Evolutionary conservation across 1,284 basidiomycete species (phyloP).

Genomic region (Cryptococcus hybrid): DNA sequence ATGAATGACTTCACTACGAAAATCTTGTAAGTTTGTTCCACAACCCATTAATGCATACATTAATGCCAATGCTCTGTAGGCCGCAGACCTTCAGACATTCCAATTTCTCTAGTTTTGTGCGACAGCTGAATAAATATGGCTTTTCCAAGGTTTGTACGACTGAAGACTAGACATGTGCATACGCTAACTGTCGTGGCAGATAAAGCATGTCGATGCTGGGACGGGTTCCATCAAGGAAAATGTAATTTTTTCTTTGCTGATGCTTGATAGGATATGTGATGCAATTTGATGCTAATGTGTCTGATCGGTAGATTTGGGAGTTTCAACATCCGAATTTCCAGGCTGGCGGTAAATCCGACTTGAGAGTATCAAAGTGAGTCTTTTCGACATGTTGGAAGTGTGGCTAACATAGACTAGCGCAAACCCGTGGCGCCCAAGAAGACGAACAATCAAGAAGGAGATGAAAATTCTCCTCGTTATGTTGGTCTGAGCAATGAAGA

Average conservation of each 20-base stretch:
- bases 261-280: background rate
- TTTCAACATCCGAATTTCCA: constrained; percentile 95
- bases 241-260: constrained; percentile 6
- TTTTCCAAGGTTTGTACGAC: constrained; percentile 75
- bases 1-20: constrained; percentile 97
- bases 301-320: constrained; percentile 72
- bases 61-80: constrained; percentile 13
- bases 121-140: constrained; percentile 97
- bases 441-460: constrained; percentile 31
- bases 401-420: constrained; percentile 50
- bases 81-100: constrained; percentile 96
- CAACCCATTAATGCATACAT: too few relatives aligned
- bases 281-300: background rate
- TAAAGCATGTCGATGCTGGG: constrained; percentile 45
- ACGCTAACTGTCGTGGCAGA: constrained; percentile 16
- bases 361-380: constrained; percentile 76
- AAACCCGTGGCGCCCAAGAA: constrained; percentile 65
- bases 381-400: too few relatives aligned
- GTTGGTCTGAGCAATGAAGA: constrained; percentile 27
- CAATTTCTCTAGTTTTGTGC: constrained; percentile 91
- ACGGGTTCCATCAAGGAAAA: constrained; percentile 43
- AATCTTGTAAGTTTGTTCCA: constrained; percentile 58
- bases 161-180: too few relatives aligned
- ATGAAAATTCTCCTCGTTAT: constrained; percentile 53
- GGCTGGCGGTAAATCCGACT: constrained; percentile 78